Evolutionary conservation across 2,329 filamentous ascomycete species (phyloP).

Genomic region (Talaromyces rugulosus): DNA sequence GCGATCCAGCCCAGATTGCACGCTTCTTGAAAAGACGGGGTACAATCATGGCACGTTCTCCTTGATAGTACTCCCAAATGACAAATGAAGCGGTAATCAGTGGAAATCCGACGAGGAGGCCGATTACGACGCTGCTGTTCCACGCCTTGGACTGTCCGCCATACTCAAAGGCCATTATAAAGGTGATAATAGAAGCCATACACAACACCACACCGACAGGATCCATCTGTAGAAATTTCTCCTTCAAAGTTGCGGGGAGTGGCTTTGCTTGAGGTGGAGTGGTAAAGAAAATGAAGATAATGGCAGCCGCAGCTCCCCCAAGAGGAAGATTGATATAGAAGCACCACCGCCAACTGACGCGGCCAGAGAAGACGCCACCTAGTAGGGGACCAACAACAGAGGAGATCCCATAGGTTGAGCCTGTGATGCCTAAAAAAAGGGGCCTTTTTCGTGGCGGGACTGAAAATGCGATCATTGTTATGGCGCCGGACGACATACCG

Average conservation of each 20-base stretch:
- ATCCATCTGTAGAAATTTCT: constrained; percentile 21
- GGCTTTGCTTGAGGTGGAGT: constrained; percentile 13
- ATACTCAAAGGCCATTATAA: constrained; percentile 23
- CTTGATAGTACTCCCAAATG: constrained; percentile 17
- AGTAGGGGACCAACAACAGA: constrained; percentile 40
- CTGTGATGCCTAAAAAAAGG: constrained; percentile 26
- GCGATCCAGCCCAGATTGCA: constrained; percentile 27
- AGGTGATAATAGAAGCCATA: constrained; percentile 19
- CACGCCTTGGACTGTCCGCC: constrained; percentile 21
- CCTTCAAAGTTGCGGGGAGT: constrained; percentile 11
- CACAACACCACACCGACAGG: constrained; percentile 18
- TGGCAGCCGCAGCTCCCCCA: constrained; percentile 18
- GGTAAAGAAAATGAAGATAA: constrained; percentile 23
- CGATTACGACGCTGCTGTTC: constrained; percentile 18
- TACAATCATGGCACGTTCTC: constrained; percentile 27
- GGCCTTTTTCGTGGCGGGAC: constrained; percentile 29
- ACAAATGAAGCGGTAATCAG: constrained; percentile 17
- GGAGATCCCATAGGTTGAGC: constrained; percentile 14
- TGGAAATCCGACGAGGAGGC: constrained; percentile 18
- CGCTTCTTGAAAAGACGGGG: constrained; percentile 33
- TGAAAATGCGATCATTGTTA: constrained; percentile 31
- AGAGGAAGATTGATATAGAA: constrained; percentile 50
- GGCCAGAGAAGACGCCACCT: constrained; percentile 18
- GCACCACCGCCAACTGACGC: constrained; percentile 49
- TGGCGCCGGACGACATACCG: constrained; percentile 34